Evolutionary conservation across 352 stramenopile species (phyloP).

Genomic region (Globisporangium megalacanthum): DNA sequence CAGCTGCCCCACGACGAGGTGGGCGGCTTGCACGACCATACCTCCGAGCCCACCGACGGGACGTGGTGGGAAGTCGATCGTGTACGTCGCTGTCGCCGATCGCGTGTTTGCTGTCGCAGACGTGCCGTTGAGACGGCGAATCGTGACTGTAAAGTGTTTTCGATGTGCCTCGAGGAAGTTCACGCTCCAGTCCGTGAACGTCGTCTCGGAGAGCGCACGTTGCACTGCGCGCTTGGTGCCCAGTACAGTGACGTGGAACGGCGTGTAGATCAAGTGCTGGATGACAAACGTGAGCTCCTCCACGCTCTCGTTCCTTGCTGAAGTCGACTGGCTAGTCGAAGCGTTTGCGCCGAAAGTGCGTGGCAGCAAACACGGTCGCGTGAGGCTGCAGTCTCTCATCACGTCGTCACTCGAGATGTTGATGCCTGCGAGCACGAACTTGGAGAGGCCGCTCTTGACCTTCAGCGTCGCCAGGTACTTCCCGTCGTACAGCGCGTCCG

Average conservation of each 20-base stretch:
- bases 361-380: constrained; percentile 40
- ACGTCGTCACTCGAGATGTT: constrained; percentile 44
- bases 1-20: constrained; percentile 21
- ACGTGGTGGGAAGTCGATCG: constrained; percentile 1
- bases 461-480: constrained; percentile 44
- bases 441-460: constrained; percentile 22
- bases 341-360: constrained; percentile 24
- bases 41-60: background rate
- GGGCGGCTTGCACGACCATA: constrained; percentile 16
- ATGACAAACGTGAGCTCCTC: constrained; percentile 23
- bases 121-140: constrained; percentile 23
- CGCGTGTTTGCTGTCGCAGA: constrained; percentile 14
- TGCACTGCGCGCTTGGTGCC: constrained; percentile 33
- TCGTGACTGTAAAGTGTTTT: constrained; percentile 30
- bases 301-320: background rate
- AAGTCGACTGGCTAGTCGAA: background rate
- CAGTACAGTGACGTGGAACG: constrained; percentile 34
- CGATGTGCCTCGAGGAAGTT: constrained; percentile 19
- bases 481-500: constrained; percentile 30
- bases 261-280: constrained; percentile 23
- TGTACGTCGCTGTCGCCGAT: constrained; percentile 26
- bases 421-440: constrained; percentile 36
- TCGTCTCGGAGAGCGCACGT: constrained; percentile 26
- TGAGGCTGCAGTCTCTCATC: constrained; percentile 37
- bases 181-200: constrained; percentile 27